Base-by-base conservation (phyloP, 331 rosid species). In the Stylosanthes scabra region DNA sequence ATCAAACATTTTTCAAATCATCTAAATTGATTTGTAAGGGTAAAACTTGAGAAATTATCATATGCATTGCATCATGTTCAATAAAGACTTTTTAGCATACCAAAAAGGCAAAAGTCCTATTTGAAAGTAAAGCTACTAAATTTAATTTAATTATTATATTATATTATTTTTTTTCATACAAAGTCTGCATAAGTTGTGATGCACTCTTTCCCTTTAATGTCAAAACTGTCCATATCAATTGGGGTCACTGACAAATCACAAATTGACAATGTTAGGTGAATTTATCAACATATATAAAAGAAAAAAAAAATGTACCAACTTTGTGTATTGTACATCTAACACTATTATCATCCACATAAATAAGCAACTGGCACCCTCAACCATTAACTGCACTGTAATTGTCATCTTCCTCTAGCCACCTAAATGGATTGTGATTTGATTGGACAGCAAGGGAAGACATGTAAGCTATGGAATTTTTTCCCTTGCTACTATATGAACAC, bases 401-500 rank as follows among this genome's bases (percentile, higher is more conserved):
- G 40, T 70, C 52, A 61, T 69, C 76, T 57, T 31, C 71, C 45
- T 8, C 63, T 59, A 78, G 62, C 76, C 71, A 74, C 81, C 73
- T 16, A 57, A 47, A 42, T 34, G 64, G 41, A 55, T 74, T 51
- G 16, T 50, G 81, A 65, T 74, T 70, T 75, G 81, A 83, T 74
- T 78, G 57, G 78, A 59, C 60, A 15, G 61, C 74, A 63, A 78
- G 66, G 44, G 71, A 34, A 34, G 39, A 59, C 72, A 40, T 62
- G 56, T 65, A 37, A 41, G 54, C 44, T 11, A 27, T 54, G 39
- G 34, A 42, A 29, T 55, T 73, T 72, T 67, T 72, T 34, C 62
- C 3, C 77, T 70, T 39, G 52, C 47, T n/a, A 40, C 9, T 52
- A 64, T 60, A 67, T 59, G 54, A 79, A 73, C 61, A 12, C 58